Evolutionary conservation across 768 basidiomycete species (phyloP).

Genomic region (Tephrocybe sp.): DNA sequence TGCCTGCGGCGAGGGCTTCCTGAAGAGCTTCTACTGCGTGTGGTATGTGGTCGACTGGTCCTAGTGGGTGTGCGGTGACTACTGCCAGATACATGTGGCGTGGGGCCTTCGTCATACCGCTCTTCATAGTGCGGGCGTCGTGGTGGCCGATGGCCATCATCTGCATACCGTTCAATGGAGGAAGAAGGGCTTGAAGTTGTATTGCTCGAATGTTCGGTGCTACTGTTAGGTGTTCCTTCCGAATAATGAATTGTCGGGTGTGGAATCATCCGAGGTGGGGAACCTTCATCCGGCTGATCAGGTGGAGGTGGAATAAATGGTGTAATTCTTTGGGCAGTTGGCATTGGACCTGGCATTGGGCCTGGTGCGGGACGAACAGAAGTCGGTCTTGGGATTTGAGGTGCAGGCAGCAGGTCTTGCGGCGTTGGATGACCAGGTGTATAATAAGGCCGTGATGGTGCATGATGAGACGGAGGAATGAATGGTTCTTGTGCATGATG

Average conservation of each 20-base stretch:
- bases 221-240: background rate
- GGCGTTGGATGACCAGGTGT: conserved; percentile 17
- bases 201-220: background rate
- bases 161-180: too few species aligned
- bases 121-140: too few species aligned
- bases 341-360: conserved; percentile 15
- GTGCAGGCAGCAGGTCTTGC: background rate
- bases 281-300: background rate
- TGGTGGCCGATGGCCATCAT: background rate
- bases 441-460: too few species aligned
- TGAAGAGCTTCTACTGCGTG: conserved; percentile 1
- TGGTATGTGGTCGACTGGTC: background rate
- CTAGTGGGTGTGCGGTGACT: too few species aligned
- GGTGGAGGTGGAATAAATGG: conserved; percentile 14
- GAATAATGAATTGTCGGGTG: background rate
- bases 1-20: background rate
- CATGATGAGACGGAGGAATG: conserved; percentile 15
- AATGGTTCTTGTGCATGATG: conserved; percentile 18
- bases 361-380: conserved; percentile 11
- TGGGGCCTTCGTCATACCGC: too few species aligned
- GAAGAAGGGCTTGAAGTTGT: background rate
- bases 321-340: background rate
- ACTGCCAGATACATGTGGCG: background rate
- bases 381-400: too few species aligned
- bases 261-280: conserved; percentile 5